Evolutionary conservation across 1,139 yeast species (phyloP).

Genomic region (Geotrichum candidum): DNA sequence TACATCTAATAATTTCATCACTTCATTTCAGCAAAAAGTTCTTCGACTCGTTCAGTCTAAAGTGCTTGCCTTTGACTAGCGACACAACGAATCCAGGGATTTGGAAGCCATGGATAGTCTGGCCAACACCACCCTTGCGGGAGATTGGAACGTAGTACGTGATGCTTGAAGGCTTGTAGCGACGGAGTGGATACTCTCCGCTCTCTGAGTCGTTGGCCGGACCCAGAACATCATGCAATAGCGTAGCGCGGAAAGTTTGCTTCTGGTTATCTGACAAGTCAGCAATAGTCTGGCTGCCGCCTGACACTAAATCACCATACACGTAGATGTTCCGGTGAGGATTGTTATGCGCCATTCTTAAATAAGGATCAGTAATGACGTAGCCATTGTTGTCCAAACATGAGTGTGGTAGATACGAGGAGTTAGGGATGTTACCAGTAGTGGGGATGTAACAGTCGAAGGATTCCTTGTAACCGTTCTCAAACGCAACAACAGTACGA

Average conservation of each 20-base stretch:
- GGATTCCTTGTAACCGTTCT: constrained; percentile 9
- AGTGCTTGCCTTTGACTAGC: constrained; percentile 14
- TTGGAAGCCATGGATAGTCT: constrained; percentile 12
- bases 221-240: constrained; percentile 13
- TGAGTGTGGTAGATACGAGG: constrained; percentile 9
- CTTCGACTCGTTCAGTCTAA: constrained; percentile 11
- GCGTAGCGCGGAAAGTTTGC: constrained; percentile 9
- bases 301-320: constrained; percentile 15
- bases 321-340: constrained; percentile 14
- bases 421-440: constrained; percentile 17
- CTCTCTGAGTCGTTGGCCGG: background rate
- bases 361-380: constrained; percentile 13
- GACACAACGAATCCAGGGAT: constrained; percentile 17
- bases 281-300: constrained; percentile 13
- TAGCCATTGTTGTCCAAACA: constrained; percentile 15
- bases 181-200: constrained; percentile 6
- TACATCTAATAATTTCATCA: background rate
- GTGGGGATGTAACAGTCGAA: constrained; percentile 18
- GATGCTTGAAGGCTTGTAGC: constrained; percentile 7
- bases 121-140: constrained; percentile 17
- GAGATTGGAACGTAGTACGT: constrained; percentile 16
- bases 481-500: constrained; percentile 14
- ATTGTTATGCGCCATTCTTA: constrained; percentile 15
- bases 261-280: constrained; percentile 14
- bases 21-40: constrained; percentile 1